Percentiles rank a stretch among this genome's conserved stretches.
Evolutionary conservation across 176 grass and related monocot species (phyloP).

Genomic region (Eragrostis nindensis): DNA sequence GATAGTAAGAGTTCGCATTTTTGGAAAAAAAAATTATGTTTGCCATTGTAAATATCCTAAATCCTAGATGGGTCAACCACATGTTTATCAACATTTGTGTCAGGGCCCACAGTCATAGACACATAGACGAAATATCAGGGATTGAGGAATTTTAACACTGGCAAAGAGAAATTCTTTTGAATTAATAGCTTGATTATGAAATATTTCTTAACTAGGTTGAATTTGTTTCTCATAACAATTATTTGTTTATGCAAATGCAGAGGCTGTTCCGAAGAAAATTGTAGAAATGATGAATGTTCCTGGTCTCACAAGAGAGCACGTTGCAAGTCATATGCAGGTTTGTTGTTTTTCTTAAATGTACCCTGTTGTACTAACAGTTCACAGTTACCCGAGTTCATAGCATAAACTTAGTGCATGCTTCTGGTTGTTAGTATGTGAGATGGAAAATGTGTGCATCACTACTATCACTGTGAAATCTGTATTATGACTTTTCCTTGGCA

Average conservation of each 20-base stretch:
- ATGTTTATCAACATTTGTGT: background rate
- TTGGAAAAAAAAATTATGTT: too few relatives aligned
- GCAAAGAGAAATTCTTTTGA: too few relatives aligned
- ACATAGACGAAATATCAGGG: background rate
- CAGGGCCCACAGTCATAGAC: background rate
- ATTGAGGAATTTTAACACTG: background rate
- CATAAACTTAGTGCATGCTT: background rate
- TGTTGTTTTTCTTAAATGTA: conserved; percentile 3
- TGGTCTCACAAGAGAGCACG: conserved; percentile 57
- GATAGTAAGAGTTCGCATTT: conserved; percentile 51
- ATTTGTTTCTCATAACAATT: background rate
- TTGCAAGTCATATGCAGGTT: conserved; percentile 83
- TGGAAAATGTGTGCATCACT: background rate
- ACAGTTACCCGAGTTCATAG: background rate
- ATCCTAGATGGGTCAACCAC: background rate
- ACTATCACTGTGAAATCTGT: background rate
- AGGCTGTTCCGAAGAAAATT: conserved; percentile 71
- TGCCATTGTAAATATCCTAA: background rate
- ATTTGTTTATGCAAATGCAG: conserved; percentile 39
- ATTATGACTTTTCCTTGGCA: background rate
- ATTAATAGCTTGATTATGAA: background rate
- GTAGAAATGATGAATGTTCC: conserved; percentile 63
- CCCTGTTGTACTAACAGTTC: background rate
- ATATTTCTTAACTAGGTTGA: background rate
- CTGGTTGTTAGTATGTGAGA: background rate